Conservation (phyloP, 208 protist species). For the Kentomonas sorsogonicus region DNA sequence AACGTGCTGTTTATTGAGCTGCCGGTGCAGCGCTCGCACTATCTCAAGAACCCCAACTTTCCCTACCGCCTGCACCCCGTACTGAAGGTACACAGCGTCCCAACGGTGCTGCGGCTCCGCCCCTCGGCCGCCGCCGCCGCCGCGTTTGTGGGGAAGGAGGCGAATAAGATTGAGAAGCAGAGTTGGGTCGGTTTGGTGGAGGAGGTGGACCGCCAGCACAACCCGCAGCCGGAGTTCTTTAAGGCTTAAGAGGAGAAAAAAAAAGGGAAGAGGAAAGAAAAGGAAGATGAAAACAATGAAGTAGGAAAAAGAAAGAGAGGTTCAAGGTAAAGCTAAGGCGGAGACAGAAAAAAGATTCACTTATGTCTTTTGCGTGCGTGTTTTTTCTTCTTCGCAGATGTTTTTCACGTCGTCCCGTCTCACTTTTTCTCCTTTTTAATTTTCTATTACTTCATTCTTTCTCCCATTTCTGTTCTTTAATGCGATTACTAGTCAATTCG, state of each 20-base stretch:
- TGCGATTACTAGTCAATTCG: neutral
- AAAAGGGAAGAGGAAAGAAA: neutral
- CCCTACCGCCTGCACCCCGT: slow-evolving; percentile 73
- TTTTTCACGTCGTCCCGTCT: too few relatives aligned
- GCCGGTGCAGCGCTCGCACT: slow-evolving; percentile 56
- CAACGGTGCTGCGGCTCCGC: slow-evolving; percentile 84
- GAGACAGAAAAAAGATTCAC: neutral
- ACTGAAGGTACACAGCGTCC: slow-evolving; percentile 77
- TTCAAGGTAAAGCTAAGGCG: neutral
- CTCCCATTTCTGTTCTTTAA: neutral
- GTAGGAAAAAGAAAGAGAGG: slow-evolving; percentile 6
- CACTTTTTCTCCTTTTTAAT: too few relatives aligned
- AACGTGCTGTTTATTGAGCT: slow-evolving; percentile 45
- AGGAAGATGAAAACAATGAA: slow-evolving; percentile 3
- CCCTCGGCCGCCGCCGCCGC: neutral
- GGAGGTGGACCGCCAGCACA: too few relatives aligned
- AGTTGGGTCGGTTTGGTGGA: too few relatives aligned
- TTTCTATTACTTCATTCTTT: neutral
- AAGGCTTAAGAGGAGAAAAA: neutral
- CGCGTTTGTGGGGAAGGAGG: neutral
- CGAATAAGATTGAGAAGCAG: neutral
- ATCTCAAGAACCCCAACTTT: slow-evolving; percentile 59
- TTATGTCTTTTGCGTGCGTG: neutral
- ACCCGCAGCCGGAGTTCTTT: too few relatives aligned
- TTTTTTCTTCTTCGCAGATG: slow-evolving; percentile 7